Base-by-base conservation (phyloP, 2,329 filamentous ascomycete species). In the Periconia sp. region DNA sequence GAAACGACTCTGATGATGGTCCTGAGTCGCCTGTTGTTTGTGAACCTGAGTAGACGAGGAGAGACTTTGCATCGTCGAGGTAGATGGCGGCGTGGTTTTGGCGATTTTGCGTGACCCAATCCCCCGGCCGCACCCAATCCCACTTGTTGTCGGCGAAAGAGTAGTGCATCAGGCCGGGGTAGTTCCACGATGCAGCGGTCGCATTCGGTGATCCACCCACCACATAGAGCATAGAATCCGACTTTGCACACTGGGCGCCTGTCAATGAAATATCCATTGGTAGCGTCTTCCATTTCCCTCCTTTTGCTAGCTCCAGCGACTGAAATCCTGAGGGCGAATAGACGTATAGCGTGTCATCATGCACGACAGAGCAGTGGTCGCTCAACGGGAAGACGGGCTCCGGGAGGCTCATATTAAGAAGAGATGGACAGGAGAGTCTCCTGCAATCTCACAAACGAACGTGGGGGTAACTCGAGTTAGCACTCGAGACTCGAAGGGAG, bases 311-410 rank as follows among this genome's bases (percentile, higher is more conserved):
- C 10, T 78, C 71, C 52, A 97, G 72, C 7, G 87, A 87, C 66
- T 91, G 82, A 59, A 97, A 92, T 19, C 84, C 88, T 33, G 82
- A 73, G 7, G 83, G 73, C 5, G 89, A 89, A 69, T 89, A 95
- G 32, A 88, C 85, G 74, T 95, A 97, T 39, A 97, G 82, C 10
- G 85, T 90, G 68, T 91, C 85, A 65, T 91, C 78, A 74, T 89
- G 78, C 49, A 96, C 80, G 62, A 87, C 83, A 44, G 91, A 90
- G 73, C 92, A 97, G 61, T 89, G 85, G 70, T 86, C 84, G 68
- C 84, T 81, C 66, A 96, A 75, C 50, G 85, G 76, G 64, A 84
- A 79, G 39, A 81, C 75, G 38, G 91, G 90, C 62, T 83, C 73
- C 35, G 90, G 89, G 43, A 86, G 77, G 63, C 84, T 75, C 90